These are phyloP conservation scores for Penicillium nordicum DNA, from an alignment of 2,329 filamentous ascomycete genomes.

Conservation along the genomic window DNA sequence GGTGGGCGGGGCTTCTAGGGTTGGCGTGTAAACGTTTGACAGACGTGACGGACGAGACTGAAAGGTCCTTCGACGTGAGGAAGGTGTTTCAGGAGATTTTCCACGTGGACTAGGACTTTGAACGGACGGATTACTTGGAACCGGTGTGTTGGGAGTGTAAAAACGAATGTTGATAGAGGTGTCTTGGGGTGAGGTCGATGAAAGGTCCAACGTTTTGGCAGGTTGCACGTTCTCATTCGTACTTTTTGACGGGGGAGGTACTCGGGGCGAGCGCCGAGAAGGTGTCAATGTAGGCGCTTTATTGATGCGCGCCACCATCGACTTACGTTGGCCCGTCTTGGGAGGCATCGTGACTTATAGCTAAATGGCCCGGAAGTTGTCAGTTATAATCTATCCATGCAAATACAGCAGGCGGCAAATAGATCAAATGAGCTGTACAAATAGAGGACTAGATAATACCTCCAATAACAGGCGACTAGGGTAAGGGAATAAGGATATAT, in stretches of 20 bases:
- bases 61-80: constrained; percentile 16
- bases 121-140: constrained; percentile 7
- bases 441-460: background rate
- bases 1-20: constrained; percentile 13
- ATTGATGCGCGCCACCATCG: constrained; percentile 15
- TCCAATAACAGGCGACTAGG: background rate
- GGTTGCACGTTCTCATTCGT: constrained; percentile 4
- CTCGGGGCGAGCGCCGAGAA: constrained; percentile 20
- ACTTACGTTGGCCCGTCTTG: constrained; percentile 20
- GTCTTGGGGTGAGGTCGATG: constrained; percentile 10
- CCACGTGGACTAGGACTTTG: background rate
- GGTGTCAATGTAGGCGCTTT: constrained; percentile 12
- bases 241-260: constrained; percentile 7
- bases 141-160: constrained; percentile 11
- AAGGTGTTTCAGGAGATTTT: constrained; percentile 10
- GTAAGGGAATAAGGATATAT: background rate
- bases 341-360: constrained; percentile 18
- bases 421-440: background rate
- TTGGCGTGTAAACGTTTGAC: constrained; percentile 21
- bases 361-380: constrained; percentile 3
- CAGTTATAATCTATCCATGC: constrained; percentile 6
- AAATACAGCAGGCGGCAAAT: background rate
- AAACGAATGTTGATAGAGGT: constrained; percentile 14
- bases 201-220: constrained; percentile 11
- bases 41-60: constrained; percentile 22